These are phyloP conservation scores for Parachaetomium inaequale DNA, from an alignment of 495 filamentous ascomycete species.

Conservation along the genomic window DNA sequence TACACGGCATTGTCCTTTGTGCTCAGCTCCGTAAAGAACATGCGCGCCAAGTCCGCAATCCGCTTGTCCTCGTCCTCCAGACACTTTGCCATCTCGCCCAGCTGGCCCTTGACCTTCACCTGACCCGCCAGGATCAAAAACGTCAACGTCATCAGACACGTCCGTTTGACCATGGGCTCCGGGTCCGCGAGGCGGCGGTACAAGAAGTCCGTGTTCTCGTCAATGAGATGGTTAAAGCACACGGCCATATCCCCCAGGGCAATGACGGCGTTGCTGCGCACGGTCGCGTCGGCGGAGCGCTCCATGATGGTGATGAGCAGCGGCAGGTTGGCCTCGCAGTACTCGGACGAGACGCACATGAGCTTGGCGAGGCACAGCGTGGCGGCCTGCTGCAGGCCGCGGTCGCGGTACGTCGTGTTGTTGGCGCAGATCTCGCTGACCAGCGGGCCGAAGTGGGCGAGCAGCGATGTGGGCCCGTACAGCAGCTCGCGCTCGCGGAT, in stretches of 20 bases:
- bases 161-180: constrained; percentile 88
- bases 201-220: constrained; percentile 98
- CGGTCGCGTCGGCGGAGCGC: constrained; percentile 81
- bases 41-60: constrained; percentile 86
- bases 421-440: constrained; percentile 92
- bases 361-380: constrained; percentile 97
- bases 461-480: constrained; percentile 77
- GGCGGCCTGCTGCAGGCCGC: constrained; percentile 83
- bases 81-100: constrained; percentile 99
- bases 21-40: constrained; percentile 97
- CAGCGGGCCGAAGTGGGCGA: constrained; percentile 85
- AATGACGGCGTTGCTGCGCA: constrained; percentile 92
- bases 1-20: constrained; percentile 99
- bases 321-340: constrained; percentile 89
- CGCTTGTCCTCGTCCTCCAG: constrained; percentile 91
- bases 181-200: constrained; percentile 88
- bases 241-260: constrained; percentile 98
- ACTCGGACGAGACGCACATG: constrained; percentile 94
- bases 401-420: constrained; percentile 83
- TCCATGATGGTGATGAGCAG: constrained; percentile 98
- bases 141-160: constrained; percentile 96
- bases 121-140: constrained; percentile 97
- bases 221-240: constrained; percentile 98
- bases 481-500: constrained; percentile 93
- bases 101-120: constrained; percentile 99